phyloP scores from a whole-genome alignment of 2,329 filamentous ascomycete species.

The Pseudocercospora macadamiae region DNA sequence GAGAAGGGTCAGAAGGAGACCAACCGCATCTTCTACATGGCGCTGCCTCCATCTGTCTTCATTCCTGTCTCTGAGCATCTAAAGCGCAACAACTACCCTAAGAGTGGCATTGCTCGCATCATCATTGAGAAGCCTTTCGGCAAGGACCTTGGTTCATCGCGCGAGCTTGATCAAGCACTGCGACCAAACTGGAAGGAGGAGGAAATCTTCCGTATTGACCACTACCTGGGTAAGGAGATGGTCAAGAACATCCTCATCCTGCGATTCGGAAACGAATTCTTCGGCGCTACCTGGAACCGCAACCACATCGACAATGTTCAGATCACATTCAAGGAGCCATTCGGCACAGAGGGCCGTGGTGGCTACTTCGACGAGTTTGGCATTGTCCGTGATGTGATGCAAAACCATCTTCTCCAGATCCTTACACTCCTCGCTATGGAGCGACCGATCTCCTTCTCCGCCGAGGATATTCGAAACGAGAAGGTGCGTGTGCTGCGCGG shows the following conservation, averaged over 20 bases:
- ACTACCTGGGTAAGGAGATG: constrained; percentile 99
- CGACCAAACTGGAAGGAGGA: constrained; percentile 99
- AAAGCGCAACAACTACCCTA: constrained; percentile 96
- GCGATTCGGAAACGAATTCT: constrained; percentile 97
- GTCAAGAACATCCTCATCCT: constrained; percentile 99
- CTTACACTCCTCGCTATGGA: constrained; percentile 97
- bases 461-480: constrained; percentile 97
- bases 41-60: constrained; percentile 94
- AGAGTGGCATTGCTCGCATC: constrained; percentile 85
- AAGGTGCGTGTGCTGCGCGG: constrained; percentile 94
- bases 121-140: constrained; percentile 99
- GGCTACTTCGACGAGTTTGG: constrained; percentile 99
- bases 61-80: constrained; percentile 96
- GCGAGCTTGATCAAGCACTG: constrained; percentile 90
- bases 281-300: constrained; percentile 97
- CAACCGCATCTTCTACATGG: constrained; percentile 99
- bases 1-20: constrained; percentile 82
- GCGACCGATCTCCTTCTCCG: constrained; percentile 94
- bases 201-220: constrained; percentile 98
- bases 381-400: constrained; percentile 99
- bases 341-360: constrained; percentile 95
- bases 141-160: constrained; percentile 91
- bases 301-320: constrained; percentile 99
- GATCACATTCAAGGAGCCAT: constrained; percentile 99
- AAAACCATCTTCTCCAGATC: constrained; percentile 97